Percentiles rank a stretch among this genome's conserved stretches.
Evolutionary conservation across 75 land plant genomes (phyloP).

Genomic region (Larix kaempferi): DNA sequence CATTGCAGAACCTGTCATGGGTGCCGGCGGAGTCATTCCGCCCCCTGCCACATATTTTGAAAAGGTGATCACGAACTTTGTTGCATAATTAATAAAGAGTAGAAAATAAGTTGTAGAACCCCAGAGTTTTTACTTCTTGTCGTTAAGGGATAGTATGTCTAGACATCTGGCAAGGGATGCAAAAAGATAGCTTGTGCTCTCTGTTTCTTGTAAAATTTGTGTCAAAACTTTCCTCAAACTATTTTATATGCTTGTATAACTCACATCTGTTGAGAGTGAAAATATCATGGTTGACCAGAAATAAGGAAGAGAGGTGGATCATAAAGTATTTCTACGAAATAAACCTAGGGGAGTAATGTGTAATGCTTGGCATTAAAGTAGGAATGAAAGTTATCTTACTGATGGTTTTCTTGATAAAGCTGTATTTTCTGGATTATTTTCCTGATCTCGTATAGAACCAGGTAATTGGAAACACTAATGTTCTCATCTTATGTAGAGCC

Average conservation of each 20-base stretch:
- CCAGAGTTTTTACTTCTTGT: neutral
- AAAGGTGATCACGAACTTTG: constrained; percentile 48
- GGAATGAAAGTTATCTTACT: neutral
- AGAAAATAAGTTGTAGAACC: neutral
- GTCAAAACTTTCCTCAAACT: neutral
- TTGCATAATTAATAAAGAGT: constrained; percentile 1
- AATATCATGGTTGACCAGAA: neutral
- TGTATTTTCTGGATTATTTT: neutral
- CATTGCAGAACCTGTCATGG: constrained; percentile 99
- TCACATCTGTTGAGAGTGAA: neutral
- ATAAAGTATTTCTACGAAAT: neutral
- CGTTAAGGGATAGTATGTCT: neutral
- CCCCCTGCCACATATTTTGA: constrained; percentile 97
- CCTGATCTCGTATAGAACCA: neutral
- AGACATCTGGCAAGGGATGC: neutral
- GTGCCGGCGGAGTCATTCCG: constrained; percentile 96
- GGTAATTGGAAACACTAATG: neutral
- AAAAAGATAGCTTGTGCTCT: neutral
- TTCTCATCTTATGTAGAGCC: neutral
- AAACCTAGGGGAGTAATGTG: no score
- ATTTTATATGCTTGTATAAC: neutral
- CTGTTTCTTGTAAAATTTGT: neutral
- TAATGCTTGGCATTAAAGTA: neutral
- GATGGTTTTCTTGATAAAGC: neutral
- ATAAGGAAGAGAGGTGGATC: neutral